These are phyloP conservation scores for Salix udensis DNA, from an alignment of 345 rosid genomes.

Conservation along the genomic window DNA sequence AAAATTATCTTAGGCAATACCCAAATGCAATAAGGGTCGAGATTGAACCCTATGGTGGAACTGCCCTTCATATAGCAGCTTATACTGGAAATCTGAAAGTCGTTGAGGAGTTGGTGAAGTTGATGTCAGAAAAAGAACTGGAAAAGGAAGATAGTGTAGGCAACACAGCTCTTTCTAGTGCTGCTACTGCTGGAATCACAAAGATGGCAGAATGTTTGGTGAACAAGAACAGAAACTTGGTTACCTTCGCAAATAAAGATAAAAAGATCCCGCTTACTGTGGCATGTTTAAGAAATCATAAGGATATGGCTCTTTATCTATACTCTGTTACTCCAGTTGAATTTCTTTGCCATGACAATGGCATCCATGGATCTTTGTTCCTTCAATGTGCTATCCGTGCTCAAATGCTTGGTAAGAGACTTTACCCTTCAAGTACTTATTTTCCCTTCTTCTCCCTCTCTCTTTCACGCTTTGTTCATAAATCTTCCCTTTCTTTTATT, in stretches of 20 bases:
- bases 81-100: not conserved
- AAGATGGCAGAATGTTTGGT: not conserved
- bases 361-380: not conserved
- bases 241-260: not conserved
- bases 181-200: not conserved
- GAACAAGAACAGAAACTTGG: not conserved
- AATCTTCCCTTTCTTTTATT: too few species aligned
- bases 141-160: not conserved
- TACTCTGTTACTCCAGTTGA: not conserved
- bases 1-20: not conserved
- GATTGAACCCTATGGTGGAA: not conserved
- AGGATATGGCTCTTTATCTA: not conserved
- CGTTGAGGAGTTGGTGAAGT: not conserved
- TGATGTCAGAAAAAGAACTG: not conserved
- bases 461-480: too few species aligned
- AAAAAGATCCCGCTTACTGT: not conserved
- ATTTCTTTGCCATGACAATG: not conserved
- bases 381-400: not conserved
- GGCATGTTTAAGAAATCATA: not conserved
- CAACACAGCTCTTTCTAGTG: not conserved
- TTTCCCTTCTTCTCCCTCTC: too few species aligned
- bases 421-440: too few species aligned
- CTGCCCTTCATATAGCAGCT: not conserved
- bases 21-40: not conserved
- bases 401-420: not conserved